Percentiles rank a stretch among this genome's conserved stretches.
Evolutionary conservation across 306 rosid species (phyloP).

Genomic region (Cucurbita pepo): DNA sequence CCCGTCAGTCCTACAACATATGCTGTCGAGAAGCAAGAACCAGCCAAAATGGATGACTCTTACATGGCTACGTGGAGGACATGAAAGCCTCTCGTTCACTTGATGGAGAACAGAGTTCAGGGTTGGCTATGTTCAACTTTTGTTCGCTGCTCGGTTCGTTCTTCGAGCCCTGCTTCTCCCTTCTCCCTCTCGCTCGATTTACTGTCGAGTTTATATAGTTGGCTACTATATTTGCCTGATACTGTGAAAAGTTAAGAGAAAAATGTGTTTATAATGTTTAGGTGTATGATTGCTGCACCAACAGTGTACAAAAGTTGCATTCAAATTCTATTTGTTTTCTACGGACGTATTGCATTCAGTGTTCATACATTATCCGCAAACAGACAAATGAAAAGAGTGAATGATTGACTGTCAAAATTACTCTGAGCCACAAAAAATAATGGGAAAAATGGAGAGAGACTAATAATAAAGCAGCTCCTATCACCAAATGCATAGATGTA

Average conservation of each 20-base stretch:
- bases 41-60: conserved; percentile 55
- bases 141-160: neutral
- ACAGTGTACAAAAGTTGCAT: neutral
- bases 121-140: neutral
- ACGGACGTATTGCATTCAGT: neutral
- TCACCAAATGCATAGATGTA: neutral
- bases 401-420: neutral
- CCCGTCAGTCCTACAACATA: conserved; percentile 22
- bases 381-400: neutral
- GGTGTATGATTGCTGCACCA: neutral
- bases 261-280: neutral
- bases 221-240: neutral
- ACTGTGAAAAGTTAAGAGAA: neutral
- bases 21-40: conserved; percentile 30
- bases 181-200: neutral
- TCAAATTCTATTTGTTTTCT: neutral
- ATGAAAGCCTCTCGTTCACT: conserved; percentile 86
- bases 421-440: neutral
- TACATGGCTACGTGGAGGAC: conserved; percentile 64
- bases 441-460: neutral
- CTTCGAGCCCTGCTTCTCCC: neutral
- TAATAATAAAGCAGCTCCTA: neutral
- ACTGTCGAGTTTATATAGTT: neutral
- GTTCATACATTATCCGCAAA: neutral
- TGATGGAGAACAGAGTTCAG: conserved; percentile 29